phyloP scores from a whole-genome alignment of 2,329 filamentous ascomycete species.

The Calonectria leucothoes region DNA sequence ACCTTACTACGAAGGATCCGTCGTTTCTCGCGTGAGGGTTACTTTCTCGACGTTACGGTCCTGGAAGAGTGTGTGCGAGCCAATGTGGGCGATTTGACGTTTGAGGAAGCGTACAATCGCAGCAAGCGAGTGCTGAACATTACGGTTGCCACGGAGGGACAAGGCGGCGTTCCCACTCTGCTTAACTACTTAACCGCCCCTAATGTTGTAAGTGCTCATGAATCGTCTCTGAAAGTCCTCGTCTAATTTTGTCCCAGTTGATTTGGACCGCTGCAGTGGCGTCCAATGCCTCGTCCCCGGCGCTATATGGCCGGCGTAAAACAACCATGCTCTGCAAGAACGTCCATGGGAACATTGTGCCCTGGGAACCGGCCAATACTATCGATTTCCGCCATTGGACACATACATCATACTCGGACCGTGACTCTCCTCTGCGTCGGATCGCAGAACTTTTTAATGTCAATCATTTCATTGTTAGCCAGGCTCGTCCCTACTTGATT shows the following conservation, averaged over 20 bases:
- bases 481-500: conserved; percentile 89
- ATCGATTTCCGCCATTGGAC: conserved; percentile 76
- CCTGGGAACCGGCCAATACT: conserved; percentile 76
- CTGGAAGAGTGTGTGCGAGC: conserved; percentile 85
- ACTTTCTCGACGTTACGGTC: conserved; percentile 85
- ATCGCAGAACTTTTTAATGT: conserved; percentile 90
- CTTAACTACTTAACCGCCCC: conserved; percentile 94
- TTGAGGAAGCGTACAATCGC: conserved; percentile 89
- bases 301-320: conserved; percentile 73
- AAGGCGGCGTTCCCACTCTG: conserved; percentile 82
- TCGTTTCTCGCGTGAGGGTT: conserved; percentile 80
- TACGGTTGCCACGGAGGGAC: conserved; percentile 81
- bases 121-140: conserved; percentile 93
- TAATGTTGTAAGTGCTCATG: conserved; percentile 77
- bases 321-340: conserved; percentile 82
- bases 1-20: conserved; percentile 75
- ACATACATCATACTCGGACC: conserved; percentile 72
- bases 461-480: conserved; percentile 94
- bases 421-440: conserved; percentile 73
- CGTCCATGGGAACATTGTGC: conserved; percentile 75
- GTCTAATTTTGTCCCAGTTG: conserved; percentile 60
- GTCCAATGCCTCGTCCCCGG: conserved; percentile 75
- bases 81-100: conserved; percentile 90
- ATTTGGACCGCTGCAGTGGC: conserved; percentile 85
- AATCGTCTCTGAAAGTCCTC: not conserved